Percentiles rank a stretch among this genome's conserved stretches.
These are phyloP conservation scores for Microdochium paspali DNA, from an alignment of 2,329 filamentous ascomycete species.

Conservation along the genomic window DNA sequence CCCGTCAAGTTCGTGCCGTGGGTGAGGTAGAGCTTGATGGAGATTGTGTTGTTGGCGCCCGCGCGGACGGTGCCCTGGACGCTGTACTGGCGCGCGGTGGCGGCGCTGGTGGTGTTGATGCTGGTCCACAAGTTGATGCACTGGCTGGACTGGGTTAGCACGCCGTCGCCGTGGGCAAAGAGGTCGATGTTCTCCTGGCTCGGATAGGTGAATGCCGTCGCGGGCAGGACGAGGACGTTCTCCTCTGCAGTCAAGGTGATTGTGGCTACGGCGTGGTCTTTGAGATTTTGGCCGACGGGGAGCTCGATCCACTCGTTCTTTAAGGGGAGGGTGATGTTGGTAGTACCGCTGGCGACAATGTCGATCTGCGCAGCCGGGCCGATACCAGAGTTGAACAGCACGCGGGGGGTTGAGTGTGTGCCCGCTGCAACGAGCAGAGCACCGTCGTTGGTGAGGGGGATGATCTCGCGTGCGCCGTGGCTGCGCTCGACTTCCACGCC, in stretches of 20 bases:
- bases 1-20: constrained; percentile 38
- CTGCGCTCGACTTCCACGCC: constrained; percentile 6
- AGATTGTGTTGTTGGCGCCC: constrained; percentile 28
- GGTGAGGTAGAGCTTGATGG: constrained; percentile 39
- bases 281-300: constrained; percentile 11
- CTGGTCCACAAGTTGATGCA: constrained; percentile 37
- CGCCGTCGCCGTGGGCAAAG: constrained; percentile 24
- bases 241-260: constrained; percentile 18
- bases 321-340: constrained; percentile 8
- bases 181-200: constrained; percentile 16
- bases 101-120: constrained; percentile 27
- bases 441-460: constrained; percentile 10
- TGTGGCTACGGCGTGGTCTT: constrained; percentile 13
- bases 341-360: background rate
- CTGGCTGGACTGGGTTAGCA: constrained; percentile 34
- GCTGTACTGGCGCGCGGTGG: constrained; percentile 22
- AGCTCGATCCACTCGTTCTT: constrained; percentile 13
- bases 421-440: constrained; percentile 12
- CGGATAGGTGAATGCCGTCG: background rate
- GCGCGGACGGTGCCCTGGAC: constrained; percentile 36
- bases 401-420: constrained; percentile 12
- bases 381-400: constrained; percentile 15
- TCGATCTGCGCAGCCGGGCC: constrained; percentile 2
- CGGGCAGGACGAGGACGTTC: too few species aligned
- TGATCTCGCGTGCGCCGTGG: constrained; percentile 3